Percentiles rank a stretch among this genome's conserved stretches.
phyloP scores from a whole-genome alignment of 352 stramenopile genomes.

The Aphanomyces cochlioides region DNA sequence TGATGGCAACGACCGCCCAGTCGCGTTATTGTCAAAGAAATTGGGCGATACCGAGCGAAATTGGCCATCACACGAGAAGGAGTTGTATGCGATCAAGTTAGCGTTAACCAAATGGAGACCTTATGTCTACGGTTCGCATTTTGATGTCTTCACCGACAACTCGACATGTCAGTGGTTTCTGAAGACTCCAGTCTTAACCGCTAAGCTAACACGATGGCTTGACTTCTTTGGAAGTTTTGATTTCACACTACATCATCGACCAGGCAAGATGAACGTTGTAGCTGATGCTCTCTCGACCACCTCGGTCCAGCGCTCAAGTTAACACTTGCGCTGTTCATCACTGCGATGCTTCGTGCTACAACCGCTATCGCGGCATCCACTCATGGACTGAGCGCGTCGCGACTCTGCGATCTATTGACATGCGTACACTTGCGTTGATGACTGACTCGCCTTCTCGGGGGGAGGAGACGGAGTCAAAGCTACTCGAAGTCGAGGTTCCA shows the following conservation, averaged over 20 bases:
- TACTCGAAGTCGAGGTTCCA: too few relatives aligned
- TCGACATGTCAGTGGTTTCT: slow-evolving; percentile 32
- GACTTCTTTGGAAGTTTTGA: slow-evolving; percentile 33
- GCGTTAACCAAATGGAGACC: slow-evolving; percentile 33
- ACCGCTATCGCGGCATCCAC: too few relatives aligned
- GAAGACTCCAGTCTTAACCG: slow-evolving; percentile 25
- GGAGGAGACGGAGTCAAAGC: too few relatives aligned
- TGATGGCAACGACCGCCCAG: slow-evolving; percentile 27
- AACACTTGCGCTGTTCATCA: background rate
- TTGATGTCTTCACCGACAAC: slow-evolving; percentile 34
- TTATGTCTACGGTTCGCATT: slow-evolving; percentile 28
- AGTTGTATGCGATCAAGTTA: slow-evolving; percentile 33
- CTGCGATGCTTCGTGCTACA: background rate
- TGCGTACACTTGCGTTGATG: too few relatives aligned
- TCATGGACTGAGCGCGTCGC: too few relatives aligned
- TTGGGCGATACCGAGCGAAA: slow-evolving; percentile 19
- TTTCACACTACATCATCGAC: slow-evolving; percentile 28
- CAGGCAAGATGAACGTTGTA: slow-evolving; percentile 26
- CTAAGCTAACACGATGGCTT: slow-evolving; percentile 32
- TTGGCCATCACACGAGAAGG: slow-evolving; percentile 32
- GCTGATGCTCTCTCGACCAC: slow-evolving; percentile 26
- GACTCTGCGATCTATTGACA: too few relatives aligned
- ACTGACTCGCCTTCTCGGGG: too few relatives aligned
- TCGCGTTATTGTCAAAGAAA: slow-evolving; percentile 39
- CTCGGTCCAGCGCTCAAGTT: background rate